Evolutionary conservation across 768 basidiomycete genomes (phyloP).

Genomic region (Vararia minispora): DNA sequence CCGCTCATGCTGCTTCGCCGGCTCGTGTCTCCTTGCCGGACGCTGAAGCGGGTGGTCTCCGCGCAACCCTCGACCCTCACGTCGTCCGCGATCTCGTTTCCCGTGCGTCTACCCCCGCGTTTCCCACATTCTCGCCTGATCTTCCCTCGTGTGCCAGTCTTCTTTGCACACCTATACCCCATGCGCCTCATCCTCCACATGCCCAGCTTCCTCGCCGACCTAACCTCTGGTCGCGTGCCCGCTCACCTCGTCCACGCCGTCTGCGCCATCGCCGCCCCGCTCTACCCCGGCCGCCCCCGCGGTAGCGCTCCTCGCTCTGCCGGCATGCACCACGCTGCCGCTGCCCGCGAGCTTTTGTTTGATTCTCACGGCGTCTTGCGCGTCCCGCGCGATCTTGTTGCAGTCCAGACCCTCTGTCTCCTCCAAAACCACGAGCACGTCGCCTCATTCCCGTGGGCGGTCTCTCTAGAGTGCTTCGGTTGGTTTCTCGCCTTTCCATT

Average conservation of each 20-base stretch:
- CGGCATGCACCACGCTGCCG: conserved; percentile 34
- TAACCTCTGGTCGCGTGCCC: conserved; percentile 59
- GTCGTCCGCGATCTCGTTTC: conserved; percentile 15
- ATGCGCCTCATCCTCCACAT: conserved; percentile 69
- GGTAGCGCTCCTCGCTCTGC: conserved; percentile 32
- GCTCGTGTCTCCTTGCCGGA: too few species aligned
- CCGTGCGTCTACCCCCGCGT: conserved; percentile 5
- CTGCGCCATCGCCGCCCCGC: conserved; percentile 68
- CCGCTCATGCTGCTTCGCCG: neutral
- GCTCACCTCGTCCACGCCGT: conserved; percentile 61
- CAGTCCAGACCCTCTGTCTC: conserved; percentile 67
- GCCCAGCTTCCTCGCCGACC: conserved; percentile 57
- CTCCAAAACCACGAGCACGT: conserved; percentile 57
- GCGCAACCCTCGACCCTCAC: conserved; percentile 11
- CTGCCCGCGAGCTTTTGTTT: conserved; percentile 60
- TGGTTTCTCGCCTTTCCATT: conserved; percentile 9
- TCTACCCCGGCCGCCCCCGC: conserved; percentile 55
- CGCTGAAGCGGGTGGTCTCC: too few species aligned
- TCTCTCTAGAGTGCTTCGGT: conserved; percentile 17
- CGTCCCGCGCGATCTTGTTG: conserved; percentile 52
- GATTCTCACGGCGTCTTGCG: conserved; percentile 53
- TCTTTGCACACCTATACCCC: conserved; percentile 76
- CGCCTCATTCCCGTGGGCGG: conserved; percentile 16
- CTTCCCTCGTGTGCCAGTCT: conserved; percentile 42
- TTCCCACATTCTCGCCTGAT: too few species aligned